Conservation (phyloP, 2,329 filamentous ascomycete species). For the Berkeleyomyces rouxiae region DNA sequence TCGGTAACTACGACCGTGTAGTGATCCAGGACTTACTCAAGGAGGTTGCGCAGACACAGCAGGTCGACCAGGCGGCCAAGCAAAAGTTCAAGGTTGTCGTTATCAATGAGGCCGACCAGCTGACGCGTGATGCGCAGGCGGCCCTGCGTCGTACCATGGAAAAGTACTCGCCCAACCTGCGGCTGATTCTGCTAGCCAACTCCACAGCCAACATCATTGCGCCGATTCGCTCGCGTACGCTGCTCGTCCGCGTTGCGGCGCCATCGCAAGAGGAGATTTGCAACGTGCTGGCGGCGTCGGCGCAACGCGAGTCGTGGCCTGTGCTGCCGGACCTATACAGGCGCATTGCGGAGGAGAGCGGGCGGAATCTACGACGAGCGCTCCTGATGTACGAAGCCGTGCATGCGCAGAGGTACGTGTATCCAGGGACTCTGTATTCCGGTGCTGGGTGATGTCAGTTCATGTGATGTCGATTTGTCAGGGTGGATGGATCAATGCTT, state of each 20-base stretch:
- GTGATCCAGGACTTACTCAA: constrained; percentile 92
- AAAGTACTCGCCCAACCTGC: constrained; percentile 91
- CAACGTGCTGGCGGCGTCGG: constrained; percentile 49
- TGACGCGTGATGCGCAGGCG: constrained; percentile 87
- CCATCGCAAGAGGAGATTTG: constrained; percentile 77
- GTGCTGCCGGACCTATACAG: constrained; percentile 57
- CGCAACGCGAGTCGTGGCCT: constrained; percentile 73
- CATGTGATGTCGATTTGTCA: neutral
- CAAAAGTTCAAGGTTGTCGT: constrained; percentile 97
- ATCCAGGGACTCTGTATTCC: neutral
- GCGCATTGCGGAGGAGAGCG: constrained; percentile 79
- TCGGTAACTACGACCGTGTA: constrained; percentile 89
- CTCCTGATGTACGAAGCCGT: constrained; percentile 95
- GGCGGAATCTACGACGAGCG: constrained; percentile 75
- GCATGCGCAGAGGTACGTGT: constrained; percentile 83
- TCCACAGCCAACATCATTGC: constrained; percentile 97
- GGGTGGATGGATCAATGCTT: neutral
- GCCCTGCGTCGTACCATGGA: constrained; percentile 94
- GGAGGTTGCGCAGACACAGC: constrained; percentile 95
- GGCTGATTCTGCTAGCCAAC: constrained; percentile 83
- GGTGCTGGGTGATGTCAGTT: neutral
- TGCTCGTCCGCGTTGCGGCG: constrained; percentile 81
- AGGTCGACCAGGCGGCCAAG: constrained; percentile 82
- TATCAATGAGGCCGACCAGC: constrained; percentile 94
- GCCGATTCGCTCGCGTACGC: constrained; percentile 82